Evolutionary conservation across 441 rosid species (phyloP), one percentile per base, ranked within the genome.

Genomic region (Eugenia klotzschiana): DNA sequence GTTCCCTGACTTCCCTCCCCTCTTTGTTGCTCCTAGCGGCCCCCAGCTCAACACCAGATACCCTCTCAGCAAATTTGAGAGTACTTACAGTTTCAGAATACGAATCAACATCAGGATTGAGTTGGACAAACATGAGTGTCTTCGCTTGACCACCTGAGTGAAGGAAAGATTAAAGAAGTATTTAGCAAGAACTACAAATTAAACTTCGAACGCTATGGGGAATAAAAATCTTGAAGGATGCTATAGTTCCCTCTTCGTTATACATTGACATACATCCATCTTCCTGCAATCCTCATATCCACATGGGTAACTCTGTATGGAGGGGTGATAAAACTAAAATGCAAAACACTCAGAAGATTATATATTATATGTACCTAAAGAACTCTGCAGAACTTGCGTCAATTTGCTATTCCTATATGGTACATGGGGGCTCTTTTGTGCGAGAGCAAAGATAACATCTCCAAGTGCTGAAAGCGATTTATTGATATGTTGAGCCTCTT

Each of bases 301-400:
- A 79, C n/a, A 27, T 2, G n/a, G n/a, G n/a, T 27, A 53, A 18
- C 26, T 50, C n/a, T 79, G 43, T 79, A 26, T 51, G 46, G 22
- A 69, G 46, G 40, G 15, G 55, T 27, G 40, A 58, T 52, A 41
- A 49, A 82, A 80, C 83, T 40, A 12, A 23, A 20, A 73, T 51
- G 51, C 14, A 3, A 15, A 25, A 41, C 11, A 18, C n/a, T 22
- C 23, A 15, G 8, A 40, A 83, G 11, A 26, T 69, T 82, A 83
- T 4, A 83, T 4, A 23, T 27, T 54, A 54, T 15, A 15, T 2
- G 50, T 81, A 84, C 86, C 86, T 69, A 84, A n/a, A 50, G 86
- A 84, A 52, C 86, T 84, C 74, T 84, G 86, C 53, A 84, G 86
- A 49, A 84, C 86, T 81, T 84, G 86, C 7, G 86, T 84, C 55